These are phyloP conservation scores for Pseudofabraea citricarpa DNA, from an alignment of 2,329 filamentous ascomycete genomes.

Conservation along the genomic window DNA sequence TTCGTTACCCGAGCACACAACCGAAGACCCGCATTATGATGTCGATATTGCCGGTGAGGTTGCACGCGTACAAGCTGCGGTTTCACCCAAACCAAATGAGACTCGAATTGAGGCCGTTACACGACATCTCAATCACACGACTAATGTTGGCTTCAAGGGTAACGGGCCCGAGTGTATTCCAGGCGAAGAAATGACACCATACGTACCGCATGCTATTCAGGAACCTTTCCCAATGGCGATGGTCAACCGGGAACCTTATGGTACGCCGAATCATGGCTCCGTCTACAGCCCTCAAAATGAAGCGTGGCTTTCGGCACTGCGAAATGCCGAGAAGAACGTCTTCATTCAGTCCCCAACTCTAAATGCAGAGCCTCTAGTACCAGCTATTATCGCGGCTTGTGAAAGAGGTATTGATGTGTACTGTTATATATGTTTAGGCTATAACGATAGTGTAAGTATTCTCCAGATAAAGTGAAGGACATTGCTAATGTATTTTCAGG, in stretches of 20 bases:
- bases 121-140: constrained; percentile 61
- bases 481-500: constrained; percentile 32
- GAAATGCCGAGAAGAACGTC: constrained; percentile 57
- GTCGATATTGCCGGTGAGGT: constrained; percentile 55
- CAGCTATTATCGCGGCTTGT: constrained; percentile 59
- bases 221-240: constrained; percentile 65
- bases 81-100: constrained; percentile 46
- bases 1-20: constrained; percentile 48
- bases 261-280: constrained; percentile 54
- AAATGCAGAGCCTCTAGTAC: constrained; percentile 64
- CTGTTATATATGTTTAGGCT: constrained; percentile 71
- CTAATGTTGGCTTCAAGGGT: constrained; percentile 42
- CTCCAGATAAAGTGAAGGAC: neutral
- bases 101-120: constrained; percentile 54
- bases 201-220: constrained; percentile 49
- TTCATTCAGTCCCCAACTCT: constrained; percentile 77
- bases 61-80: constrained; percentile 51
- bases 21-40: constrained; percentile 61
- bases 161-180: constrained; percentile 49
- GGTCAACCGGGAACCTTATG: constrained; percentile 65
- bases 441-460: constrained; percentile 61
- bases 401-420: constrained; percentile 62
- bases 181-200: constrained; percentile 60
- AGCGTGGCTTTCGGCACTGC: constrained; percentile 65
- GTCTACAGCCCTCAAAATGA: constrained; percentile 69